phyloP scores from a whole-genome alignment of 164 flowering plant genomes.

The Dillenia turbinata region DNA sequence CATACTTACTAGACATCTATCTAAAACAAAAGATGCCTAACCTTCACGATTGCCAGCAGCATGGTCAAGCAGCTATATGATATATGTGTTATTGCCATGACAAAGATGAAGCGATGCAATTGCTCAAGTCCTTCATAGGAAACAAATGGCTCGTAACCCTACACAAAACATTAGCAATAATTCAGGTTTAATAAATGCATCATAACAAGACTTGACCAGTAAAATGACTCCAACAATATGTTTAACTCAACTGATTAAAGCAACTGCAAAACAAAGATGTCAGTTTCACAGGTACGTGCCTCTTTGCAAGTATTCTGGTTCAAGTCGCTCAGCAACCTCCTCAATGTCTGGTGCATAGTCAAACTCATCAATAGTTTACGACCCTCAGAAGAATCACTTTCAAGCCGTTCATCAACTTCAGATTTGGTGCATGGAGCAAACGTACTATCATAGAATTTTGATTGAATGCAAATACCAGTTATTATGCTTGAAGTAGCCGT shows the following conservation, averaged over 20 bases:
- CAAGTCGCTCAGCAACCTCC: constrained; percentile 56
- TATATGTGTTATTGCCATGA: constrained; percentile 96
- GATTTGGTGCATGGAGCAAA: constrained; percentile 78
- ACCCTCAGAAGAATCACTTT: constrained; percentile 23
- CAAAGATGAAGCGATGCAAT: constrained; percentile 94
- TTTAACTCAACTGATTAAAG: too few species aligned
- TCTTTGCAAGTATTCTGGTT: constrained; percentile 58
- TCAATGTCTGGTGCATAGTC: constrained; percentile 30
- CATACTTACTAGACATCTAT: neutral
- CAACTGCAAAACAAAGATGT: too few species aligned
- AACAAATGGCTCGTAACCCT: constrained; percentile 96
- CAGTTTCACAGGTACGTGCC: constrained; percentile 35
- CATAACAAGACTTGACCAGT: too few species aligned
- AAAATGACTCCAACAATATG: neutral
- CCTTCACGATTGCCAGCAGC: constrained; percentile 97
- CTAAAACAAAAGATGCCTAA: constrained; percentile 17
- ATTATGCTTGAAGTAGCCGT: constrained; percentile 92
- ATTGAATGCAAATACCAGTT: constrained; percentile 81
- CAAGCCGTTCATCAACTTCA: constrained; percentile 57
- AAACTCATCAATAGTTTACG: constrained; percentile 56
- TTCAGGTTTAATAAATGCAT: neutral
- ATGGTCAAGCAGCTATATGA: constrained; percentile 96
- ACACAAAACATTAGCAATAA: constrained; percentile 14
- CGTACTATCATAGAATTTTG: constrained; percentile 64
- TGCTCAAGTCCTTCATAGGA: constrained; percentile 98